phyloP scores from a whole-genome alignment of 176 grass and related monocot species.

The Bonia amplexicaulis region DNA sequence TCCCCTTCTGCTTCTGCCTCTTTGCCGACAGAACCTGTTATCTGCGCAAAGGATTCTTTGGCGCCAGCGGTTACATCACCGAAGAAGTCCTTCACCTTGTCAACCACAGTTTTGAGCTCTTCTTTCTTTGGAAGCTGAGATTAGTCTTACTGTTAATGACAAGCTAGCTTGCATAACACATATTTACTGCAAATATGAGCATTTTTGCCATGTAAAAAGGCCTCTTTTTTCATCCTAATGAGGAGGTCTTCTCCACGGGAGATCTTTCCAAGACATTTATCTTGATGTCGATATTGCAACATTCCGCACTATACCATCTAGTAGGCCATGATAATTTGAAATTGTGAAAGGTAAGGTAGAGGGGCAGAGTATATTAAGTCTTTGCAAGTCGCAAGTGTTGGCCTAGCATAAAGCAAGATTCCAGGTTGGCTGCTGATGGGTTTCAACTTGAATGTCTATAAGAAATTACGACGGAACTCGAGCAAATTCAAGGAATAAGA shows the following conservation, averaged over 20 bases:
- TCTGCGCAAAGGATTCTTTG: constrained; percentile 93
- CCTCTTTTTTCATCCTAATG: background rate
- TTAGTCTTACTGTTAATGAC: constrained; percentile 5
- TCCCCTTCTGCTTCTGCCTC: constrained; percentile 55
- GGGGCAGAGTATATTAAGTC: background rate
- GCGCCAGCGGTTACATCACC: constrained; percentile 59
- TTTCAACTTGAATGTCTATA: background rate
- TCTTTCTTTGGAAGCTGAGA: constrained; percentile 88
- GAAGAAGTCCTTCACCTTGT: constrained; percentile 94
- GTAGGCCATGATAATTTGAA: constrained; percentile 1
- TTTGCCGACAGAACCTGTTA: constrained; percentile 56
- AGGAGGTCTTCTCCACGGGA: background rate
- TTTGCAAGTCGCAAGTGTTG: background rate
- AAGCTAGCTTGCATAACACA: background rate
- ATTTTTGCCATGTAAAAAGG: background rate
- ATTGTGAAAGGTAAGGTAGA: background rate
- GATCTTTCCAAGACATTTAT: background rate
- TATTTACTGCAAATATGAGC: background rate
- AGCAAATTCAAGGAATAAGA: background rate
- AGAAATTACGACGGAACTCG: background rate
- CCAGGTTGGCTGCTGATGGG: background rate
- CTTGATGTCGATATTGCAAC: background rate
- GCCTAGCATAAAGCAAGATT: background rate
- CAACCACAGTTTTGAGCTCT: constrained; percentile 79
- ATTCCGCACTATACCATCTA: background rate